These are phyloP conservation scores for Hibiscus tridactylites DNA, from an alignment of 345 rosid species.

Conservation along the genomic window DNA sequence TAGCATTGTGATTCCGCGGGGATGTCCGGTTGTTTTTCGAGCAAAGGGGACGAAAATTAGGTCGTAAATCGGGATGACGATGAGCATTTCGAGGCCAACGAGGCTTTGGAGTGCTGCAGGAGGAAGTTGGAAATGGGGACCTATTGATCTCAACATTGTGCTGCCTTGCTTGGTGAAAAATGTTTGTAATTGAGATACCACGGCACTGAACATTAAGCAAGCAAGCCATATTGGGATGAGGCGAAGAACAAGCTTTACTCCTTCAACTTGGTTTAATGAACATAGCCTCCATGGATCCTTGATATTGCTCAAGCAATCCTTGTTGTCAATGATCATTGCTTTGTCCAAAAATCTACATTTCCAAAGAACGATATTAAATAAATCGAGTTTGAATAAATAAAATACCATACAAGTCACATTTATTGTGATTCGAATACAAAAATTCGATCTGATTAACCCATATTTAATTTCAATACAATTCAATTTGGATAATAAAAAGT, in stretches of 20 bases:
- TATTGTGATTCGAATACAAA: too few relatives aligned
- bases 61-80: slow-evolving; percentile 37
- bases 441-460: too few relatives aligned
- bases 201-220: slow-evolving; percentile 58
- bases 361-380: not conserved
- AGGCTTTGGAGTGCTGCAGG: slow-evolving; percentile 62
- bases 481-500: too few relatives aligned
- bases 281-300: slow-evolving; percentile 74
- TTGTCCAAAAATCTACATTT: slow-evolving; percentile 65
- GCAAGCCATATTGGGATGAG: slow-evolving; percentile 24
- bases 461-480: too few relatives aligned
- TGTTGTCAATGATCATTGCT: slow-evolving; percentile 54
- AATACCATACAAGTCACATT: too few relatives aligned
- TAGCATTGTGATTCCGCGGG: slow-evolving; percentile 64
- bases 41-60: slow-evolving; percentile 15
- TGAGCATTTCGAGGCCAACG: slow-evolving; percentile 43
- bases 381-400: too few relatives aligned
- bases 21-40: slow-evolving; percentile 44
- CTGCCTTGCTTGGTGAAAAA: slow-evolving; percentile 65
- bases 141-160: slow-evolving; percentile 48
- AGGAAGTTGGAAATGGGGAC: slow-evolving; percentile 45
- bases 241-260: slow-evolving; percentile 46
- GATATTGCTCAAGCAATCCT: slow-evolving; percentile 27
- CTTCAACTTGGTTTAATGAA: slow-evolving; percentile 68
- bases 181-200: slow-evolving; percentile 53